phyloP scores from a whole-genome alignment of 805 yeast genomes.

The Teunomyces barrocoloradensis region DNA sequence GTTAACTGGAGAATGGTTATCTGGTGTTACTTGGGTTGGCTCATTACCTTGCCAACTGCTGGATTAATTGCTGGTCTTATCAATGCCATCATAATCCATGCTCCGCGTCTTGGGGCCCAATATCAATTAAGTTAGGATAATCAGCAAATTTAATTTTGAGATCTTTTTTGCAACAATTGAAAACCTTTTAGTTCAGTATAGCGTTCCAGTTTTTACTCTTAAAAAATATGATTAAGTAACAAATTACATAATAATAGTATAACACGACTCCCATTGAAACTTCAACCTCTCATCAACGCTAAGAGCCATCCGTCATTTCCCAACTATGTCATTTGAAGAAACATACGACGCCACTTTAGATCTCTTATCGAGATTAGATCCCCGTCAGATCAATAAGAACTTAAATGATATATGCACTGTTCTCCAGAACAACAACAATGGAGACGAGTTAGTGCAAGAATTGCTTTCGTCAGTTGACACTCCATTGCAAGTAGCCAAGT shows the following conservation, averaged over 20 bases:
- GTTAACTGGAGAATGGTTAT: conserved; percentile 76
- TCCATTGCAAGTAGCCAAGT: conserved; percentile 59
- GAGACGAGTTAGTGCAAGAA: conserved; percentile 74
- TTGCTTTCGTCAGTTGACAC: conserved; percentile 82
- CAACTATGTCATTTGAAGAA: conserved; percentile 2
- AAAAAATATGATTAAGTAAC: not conserved
- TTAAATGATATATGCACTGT: conserved; percentile 36
- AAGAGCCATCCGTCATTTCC: not conserved
- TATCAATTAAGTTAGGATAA: conserved; percentile 14
- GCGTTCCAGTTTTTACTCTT: no score
- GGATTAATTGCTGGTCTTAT: conserved; percentile 69
- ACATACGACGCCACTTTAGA: conserved; percentile 35
- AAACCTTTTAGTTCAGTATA: no score
- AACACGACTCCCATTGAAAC: not conserved
- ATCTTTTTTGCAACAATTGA: not conserved
- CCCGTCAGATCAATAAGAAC: conserved; percentile 31
- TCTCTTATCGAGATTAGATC: conserved; percentile 41
- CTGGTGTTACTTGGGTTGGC: conserved; percentile 73
- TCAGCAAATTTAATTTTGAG: not conserved
- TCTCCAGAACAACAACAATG: conserved; percentile 23
- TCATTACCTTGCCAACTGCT: conserved; percentile 69
- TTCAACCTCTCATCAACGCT: not conserved
- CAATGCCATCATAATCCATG: conserved; percentile 61
- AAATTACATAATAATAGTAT: not conserved
- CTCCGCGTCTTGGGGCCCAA: conserved; percentile 46